Evolutionary conservation across 306 rosid genomes (phyloP), one percentile per base, ranked within the genome.

Genomic region (Coriaria nepalensis): DNA sequence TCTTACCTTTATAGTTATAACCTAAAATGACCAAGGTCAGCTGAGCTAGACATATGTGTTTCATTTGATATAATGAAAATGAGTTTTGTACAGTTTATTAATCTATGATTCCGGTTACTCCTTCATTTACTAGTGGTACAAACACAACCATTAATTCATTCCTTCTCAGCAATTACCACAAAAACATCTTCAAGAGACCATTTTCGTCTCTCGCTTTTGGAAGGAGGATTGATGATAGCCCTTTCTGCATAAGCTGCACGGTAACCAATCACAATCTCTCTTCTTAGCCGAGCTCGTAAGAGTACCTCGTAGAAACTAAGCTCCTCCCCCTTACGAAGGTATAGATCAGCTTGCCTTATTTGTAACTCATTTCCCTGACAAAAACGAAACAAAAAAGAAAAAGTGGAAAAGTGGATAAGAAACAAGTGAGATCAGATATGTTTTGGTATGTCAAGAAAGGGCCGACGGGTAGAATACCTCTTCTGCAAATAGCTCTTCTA

Each of bases 401-500:
- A 20, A 50, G 10, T 47, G 12, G 15, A 10, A 13, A 34, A 9
- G 55, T 32, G 39, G 4, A 47, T n/a, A 13, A 2, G 6, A 6
- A 37, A 9, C 44, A 33, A 8, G 9, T 5, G 13, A 14, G 15
- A 40, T 40, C 32, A 59, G 5, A 33, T 12, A 9, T 5, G 51
- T 14, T 10, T 35, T 33, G 12, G 14, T 33, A 9, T 39, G 29
- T 37, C 39, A 9, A 59, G 50, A 11, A 53, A 32, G 40, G 45
- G n/a, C n/a, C n/a, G n/a, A n/a, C n/a, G n/a, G n/a, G 11, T 47
- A 63, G 48, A 54, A 39, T 74, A 86, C 93, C 96, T 82, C 88
- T 74, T 82, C 96, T 1, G 94, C 94, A 47, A 86, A 86, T 62
- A 79, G 83, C 68, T 79, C 96, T 68, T 86, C 96, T 71, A 86